Conservation (phyloP, 768 basidiomycete species). For the Gymnopilus junonius region DNA sequence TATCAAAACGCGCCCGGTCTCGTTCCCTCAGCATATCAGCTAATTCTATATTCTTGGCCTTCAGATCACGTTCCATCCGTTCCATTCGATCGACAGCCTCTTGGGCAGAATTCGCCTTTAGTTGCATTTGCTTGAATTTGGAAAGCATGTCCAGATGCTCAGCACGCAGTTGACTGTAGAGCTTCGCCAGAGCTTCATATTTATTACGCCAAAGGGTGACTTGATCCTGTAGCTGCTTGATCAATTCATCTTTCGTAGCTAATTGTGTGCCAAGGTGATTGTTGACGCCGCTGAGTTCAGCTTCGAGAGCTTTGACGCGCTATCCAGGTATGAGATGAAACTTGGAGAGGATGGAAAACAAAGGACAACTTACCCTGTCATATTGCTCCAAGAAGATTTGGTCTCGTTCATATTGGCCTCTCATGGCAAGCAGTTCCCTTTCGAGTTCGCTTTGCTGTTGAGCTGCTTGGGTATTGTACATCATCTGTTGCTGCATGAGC, state of each 20-base stretch:
- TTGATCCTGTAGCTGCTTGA: conserved; percentile 95
- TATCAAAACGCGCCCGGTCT: conserved; percentile 93
- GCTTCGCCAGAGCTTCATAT: conserved; percentile 97
- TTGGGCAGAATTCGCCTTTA: conserved; percentile 98
- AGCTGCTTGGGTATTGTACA: conserved; percentile 76
- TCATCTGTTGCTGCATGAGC: conserved; percentile 82
- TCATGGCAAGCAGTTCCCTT: conserved; percentile 87
- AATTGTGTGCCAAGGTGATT: conserved; percentile 87
- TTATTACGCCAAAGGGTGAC: conserved; percentile 97
- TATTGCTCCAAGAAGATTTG: conserved; percentile 98
- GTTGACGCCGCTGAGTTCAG: conserved; percentile 66
- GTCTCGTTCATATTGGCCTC: conserved; percentile 97
- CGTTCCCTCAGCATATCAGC: conserved; percentile 99
- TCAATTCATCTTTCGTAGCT: conserved; percentile 91
- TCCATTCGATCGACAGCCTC: conserved; percentile 99
- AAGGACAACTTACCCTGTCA: conserved; percentile 81
- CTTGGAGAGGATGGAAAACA: background rate
- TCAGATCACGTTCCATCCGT: conserved; percentile 96
- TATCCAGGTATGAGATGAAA: background rate
- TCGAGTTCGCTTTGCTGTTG: conserved; percentile 83
- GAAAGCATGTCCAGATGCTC: conserved; percentile 97
- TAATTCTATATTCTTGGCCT: conserved; percentile 97
- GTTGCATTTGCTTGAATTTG: conserved; percentile 96
- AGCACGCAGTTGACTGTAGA: conserved; percentile 96
- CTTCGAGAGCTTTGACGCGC: conserved; percentile 19